Evolutionary conservation across 176 grass and related monocot genomes (phyloP).

Genomic region (Thalia dealbata): DNA sequence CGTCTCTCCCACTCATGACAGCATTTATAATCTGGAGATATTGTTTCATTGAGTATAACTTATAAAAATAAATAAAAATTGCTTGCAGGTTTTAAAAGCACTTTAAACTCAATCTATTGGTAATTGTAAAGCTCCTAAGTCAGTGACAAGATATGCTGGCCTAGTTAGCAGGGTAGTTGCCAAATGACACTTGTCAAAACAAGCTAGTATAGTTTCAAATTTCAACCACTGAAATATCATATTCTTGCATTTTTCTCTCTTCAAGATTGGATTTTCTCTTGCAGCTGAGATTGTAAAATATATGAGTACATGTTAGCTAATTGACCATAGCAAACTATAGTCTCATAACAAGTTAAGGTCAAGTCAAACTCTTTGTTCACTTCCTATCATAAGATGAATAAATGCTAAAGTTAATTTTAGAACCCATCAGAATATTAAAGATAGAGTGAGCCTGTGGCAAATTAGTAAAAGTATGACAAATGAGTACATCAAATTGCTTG

Average conservation of each 20-base stretch:
- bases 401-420: no score
- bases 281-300: background rate
- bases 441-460: background rate
- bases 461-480: background rate
- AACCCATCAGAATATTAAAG: background rate
- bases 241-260: background rate
- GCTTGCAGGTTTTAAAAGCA: background rate
- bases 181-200: background rate
- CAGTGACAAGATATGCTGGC: background rate
- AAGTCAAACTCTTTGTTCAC: no score
- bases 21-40: constrained; percentile 78
- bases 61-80: background rate
- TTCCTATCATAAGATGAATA: no score
- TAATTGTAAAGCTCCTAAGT: background rate
- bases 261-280: background rate
- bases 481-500: background rate
- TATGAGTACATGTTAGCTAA: background rate
- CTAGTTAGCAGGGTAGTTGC: background rate
- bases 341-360: background rate
- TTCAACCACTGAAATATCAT: background rate
- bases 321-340: background rate
- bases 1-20: constrained; percentile 78
- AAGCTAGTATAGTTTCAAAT: background rate
- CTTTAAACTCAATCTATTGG: background rate
- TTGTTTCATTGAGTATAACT: constrained; percentile 23